Evolutionary conservation across 805 yeast species (phyloP).

Genomic region (Candida tibetensis): DNA sequence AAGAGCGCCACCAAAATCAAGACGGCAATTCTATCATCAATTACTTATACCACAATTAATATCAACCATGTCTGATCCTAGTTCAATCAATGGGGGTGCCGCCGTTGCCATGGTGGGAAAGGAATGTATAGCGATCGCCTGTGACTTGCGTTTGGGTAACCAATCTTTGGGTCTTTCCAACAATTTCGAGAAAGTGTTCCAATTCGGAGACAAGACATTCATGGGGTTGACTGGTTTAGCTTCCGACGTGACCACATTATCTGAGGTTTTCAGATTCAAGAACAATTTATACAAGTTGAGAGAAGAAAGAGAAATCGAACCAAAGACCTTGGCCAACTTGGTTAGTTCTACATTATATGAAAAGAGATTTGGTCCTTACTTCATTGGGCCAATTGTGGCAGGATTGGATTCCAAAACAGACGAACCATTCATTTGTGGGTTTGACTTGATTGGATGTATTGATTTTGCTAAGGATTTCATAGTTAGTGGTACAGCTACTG

Average conservation of each 20-base stretch:
- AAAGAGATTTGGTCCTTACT: constrained; percentile 92
- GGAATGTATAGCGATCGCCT: constrained; percentile 96
- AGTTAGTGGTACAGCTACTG: constrained; percentile 95
- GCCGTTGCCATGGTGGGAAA: constrained; percentile 99
- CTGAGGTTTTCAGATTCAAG: constrained; percentile 77
- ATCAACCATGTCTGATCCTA: constrained; percentile 74
- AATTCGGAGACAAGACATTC: constrained; percentile 74
- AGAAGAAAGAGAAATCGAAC: constrained; percentile 91
- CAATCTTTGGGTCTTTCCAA: constrained; percentile 91
- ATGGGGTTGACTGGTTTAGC: constrained; percentile 95
- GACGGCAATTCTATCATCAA: too few relatives aligned
- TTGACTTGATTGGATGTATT: constrained; percentile 94
- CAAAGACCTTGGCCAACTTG: constrained; percentile 87
- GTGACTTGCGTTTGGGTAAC: constrained; percentile 89
- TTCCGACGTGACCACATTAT: constrained; percentile 84
- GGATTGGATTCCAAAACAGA: constrained; percentile 82
- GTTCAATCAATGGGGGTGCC: constrained; percentile 86
- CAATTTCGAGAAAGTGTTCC: constrained; percentile 89
- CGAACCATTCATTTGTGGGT: constrained; percentile 90
- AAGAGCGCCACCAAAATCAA: too few relatives aligned
- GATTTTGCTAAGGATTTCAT: constrained; percentile 93
- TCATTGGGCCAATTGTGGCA: constrained; percentile 94
- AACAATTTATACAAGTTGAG: constrained; percentile 85
- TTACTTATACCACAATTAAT: too few relatives aligned
- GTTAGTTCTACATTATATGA: constrained; percentile 89